Evolutionary conservation across 1,284 basidiomycete species (phyloP), one percentile per base, ranked within the genome.

Genomic region (Puccinia polysora): DNA sequence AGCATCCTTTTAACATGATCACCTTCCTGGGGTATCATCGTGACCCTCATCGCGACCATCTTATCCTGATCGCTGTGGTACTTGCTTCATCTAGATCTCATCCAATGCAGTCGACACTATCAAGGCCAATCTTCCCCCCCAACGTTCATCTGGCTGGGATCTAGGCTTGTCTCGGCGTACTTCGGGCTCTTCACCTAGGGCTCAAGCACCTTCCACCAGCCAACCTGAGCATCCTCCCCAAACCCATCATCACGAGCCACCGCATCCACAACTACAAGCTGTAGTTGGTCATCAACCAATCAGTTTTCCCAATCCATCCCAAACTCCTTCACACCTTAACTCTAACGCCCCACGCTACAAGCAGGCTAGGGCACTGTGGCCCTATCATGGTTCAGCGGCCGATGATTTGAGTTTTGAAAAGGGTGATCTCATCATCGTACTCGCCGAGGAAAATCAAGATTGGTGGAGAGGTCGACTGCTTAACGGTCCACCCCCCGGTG

Each of bases 401-500:
- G 67, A 70, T 45, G 67, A 70, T 52, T 36, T 70, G 14, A 60
- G 56, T 47, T 70, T 70, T 23, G 28, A 47, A 20, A 70, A 70
- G 34, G 67, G 67, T 15, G 67, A 70, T 25, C 49, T 70, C 56
- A 70, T 70, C n/a, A 32, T 60, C 15, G 23, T 70, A 10, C 58
- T 70, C 15, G 56, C 43, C 32, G 56, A 70, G 45, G 67, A 70
- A 32, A 70, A 70, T 40, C 38, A 34, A 34, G 67, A 70, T 25
- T 70, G 67, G 67, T 70, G 67, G 67, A n/a, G 67, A 47, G 67
- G 67, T 3, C 52, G 60, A 20, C 43, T 70, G 18, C 14, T 70
- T 12, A 55, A 55, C 15, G 60, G 47, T 23, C 56, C 59, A 47
- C n/a, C 23, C 4, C 45, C 40, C 1, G 36, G 53, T 10, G 67